Evolutionary conservation across 2,329 filamentous ascomycete genomes (phyloP).

Genomic region (Fusarium begoniae): DNA sequence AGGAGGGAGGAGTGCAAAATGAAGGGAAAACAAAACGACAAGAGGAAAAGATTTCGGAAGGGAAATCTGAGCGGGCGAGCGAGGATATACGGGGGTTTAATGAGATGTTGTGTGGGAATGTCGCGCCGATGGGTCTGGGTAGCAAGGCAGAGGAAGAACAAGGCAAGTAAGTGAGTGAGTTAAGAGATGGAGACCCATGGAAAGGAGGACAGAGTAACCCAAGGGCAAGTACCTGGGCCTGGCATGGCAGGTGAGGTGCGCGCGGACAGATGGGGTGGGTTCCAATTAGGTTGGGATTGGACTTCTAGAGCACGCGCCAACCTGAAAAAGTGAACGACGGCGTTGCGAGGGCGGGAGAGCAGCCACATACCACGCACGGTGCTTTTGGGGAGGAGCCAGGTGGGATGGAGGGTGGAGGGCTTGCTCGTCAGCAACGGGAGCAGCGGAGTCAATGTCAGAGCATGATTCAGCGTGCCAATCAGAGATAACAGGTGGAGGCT

Average conservation of each 20-base stretch:
- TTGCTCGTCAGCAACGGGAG: conserved; percentile 32
- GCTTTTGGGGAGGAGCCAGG: conserved; percentile 33
- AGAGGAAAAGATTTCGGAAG: conserved; percentile 45
- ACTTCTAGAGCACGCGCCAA: conserved; percentile 33
- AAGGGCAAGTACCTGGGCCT: conserved; percentile 22
- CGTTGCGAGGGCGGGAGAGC: conserved; percentile 34
- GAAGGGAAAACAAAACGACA: conserved; percentile 45
- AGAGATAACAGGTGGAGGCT: conserved; percentile 4
- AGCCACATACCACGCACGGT: conserved; percentile 45
- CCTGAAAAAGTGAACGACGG: conserved; percentile 34
- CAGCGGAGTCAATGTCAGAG: conserved; percentile 21
- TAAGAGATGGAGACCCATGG: conserved; percentile 28
- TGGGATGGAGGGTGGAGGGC: conserved; percentile 36
- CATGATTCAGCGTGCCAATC: conserved; percentile 21
- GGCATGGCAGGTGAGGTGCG: conserved; percentile 25
- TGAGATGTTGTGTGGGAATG: conserved; percentile 43
- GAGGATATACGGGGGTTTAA: conserved; percentile 48
- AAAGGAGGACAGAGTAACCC: conserved; percentile 40
- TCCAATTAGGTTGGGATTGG: conserved; percentile 36
- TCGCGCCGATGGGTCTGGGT: conserved; percentile 23
- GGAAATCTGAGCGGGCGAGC: conserved; percentile 36
- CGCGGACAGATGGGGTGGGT: conserved; percentile 19
- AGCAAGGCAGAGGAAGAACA: conserved; percentile 15
- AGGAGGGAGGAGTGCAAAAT: conserved; percentile 40
- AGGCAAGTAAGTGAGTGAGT: conserved; percentile 8